A percentile compares a stretch with the other conserved stretches of the same genome.
Evolutionary conservation across 2,329 filamentous ascomycete species (phyloP).

Genomic region (Pyrenophora graminea): DNA sequence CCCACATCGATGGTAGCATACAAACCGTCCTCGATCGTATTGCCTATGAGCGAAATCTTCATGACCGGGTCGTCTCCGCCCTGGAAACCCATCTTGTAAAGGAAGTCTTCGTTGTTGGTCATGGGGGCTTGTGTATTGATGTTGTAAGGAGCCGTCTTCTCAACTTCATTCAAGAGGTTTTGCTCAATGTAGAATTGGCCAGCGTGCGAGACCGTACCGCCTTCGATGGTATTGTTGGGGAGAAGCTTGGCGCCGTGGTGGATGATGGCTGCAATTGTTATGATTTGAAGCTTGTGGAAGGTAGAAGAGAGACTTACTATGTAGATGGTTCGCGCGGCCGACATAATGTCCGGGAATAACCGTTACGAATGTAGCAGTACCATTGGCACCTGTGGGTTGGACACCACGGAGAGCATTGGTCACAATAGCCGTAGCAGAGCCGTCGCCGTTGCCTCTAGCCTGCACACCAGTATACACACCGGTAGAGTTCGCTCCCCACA

Average conservation of each 20-base stretch:
- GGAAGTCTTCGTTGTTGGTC: slow-evolving; percentile 56
- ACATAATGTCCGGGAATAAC: slow-evolving; percentile 52
- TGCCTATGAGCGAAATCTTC: slow-evolving; percentile 62
- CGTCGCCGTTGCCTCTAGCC: slow-evolving; percentile 40
- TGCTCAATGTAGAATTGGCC: slow-evolving; percentile 70
- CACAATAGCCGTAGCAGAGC: slow-evolving; percentile 29
- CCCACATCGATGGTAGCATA: slow-evolving; percentile 41
- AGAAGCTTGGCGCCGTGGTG: slow-evolving; percentile 48
- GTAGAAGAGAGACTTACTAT: slow-evolving; percentile 27
- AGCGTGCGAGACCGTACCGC: slow-evolving; percentile 60
- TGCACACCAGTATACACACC: slow-evolving; percentile 56
- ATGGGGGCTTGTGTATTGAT: slow-evolving; percentile 52
- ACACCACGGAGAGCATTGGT: slow-evolving; percentile 55
- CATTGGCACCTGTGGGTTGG: slow-evolving; percentile 52
- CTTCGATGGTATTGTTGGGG: slow-evolving; percentile 57
- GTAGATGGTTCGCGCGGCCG: slow-evolving; percentile 39
- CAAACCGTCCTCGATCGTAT: slow-evolving; percentile 35
- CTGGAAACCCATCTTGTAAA: slow-evolving; percentile 54
- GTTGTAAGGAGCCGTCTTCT: slow-evolving; percentile 52
- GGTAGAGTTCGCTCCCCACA: slow-evolving; percentile 50
- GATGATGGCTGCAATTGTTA: slow-evolving; percentile 34
- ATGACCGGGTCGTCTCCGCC: slow-evolving; percentile 60
- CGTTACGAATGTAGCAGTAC: slow-evolving; percentile 56
- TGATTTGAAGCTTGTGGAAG: background rate
- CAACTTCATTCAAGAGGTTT: slow-evolving; percentile 58